Conservation (phyloP, 192 early-diverging fungal genomes). For the Coemansia sp. region DNA sequence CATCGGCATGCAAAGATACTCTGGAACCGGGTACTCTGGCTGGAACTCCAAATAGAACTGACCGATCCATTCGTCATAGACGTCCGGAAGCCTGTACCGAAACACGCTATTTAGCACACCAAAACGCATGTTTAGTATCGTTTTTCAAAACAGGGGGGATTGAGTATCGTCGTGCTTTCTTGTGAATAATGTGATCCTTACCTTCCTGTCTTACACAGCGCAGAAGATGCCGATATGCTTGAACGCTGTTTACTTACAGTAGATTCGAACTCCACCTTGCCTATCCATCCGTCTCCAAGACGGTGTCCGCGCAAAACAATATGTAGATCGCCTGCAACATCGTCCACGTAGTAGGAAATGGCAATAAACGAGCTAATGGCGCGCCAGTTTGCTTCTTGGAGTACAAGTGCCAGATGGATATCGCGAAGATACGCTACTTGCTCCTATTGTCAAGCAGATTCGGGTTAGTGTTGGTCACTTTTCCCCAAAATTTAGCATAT, state of each 20-base stretch:
- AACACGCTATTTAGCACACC: constrained; percentile 26
- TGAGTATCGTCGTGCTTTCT: no score
- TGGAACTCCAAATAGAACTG: constrained; percentile 26
- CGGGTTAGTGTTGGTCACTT: neutral
- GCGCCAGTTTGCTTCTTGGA: constrained; percentile 18
- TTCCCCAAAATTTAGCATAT: neutral
- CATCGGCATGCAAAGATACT: constrained; percentile 12
- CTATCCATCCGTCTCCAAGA: constrained; percentile 32
- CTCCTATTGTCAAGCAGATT: constrained; percentile 7
- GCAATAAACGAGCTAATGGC: constrained; percentile 9
- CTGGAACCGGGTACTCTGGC: constrained; percentile 17
- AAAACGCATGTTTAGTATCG: no score
- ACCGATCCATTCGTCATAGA: constrained; percentile 30
- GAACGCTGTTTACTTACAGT: constrained; percentile 2
- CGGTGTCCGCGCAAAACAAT: constrained; percentile 18
- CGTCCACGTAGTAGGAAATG: constrained; percentile 13
- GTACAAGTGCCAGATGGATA: constrained; percentile 32
- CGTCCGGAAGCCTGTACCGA: constrained; percentile 18
- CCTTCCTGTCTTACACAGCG: constrained; percentile 12
- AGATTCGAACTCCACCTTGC: constrained; percentile 13
- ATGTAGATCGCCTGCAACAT: constrained; percentile 2
- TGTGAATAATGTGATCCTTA: no score
- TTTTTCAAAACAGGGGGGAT: no score
- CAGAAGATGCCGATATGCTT: constrained; percentile 9
- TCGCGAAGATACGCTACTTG: constrained; percentile 32